Percentiles rank a stretch among this genome's conserved stretches.
Conservation (phyloP, 2,329 filamentous ascomycete species). For the Cytospora leucostoma region DNA sequence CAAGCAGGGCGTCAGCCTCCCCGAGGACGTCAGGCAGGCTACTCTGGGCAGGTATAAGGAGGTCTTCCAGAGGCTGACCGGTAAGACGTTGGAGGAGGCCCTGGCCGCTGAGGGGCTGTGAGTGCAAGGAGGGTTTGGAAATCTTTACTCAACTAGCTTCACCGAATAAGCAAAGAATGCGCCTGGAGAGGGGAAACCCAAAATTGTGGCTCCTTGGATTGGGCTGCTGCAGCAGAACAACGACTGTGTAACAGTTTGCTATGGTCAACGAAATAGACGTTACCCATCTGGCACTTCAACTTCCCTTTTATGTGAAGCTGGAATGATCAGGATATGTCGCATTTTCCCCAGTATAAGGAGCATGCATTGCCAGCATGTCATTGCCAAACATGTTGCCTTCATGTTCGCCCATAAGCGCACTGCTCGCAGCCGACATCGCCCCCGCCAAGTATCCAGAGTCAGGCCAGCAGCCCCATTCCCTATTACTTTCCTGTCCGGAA, state of each 20-base stretch:
- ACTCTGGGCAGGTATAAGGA: conserved; percentile 75
- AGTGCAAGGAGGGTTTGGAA: neutral
- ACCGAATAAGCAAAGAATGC: neutral
- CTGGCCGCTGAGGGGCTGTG: conserved; percentile 29
- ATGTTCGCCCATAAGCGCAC: neutral
- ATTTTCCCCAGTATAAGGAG: conserved; percentile 1
- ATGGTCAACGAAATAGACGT: conserved; percentile 1
- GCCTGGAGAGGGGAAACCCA: neutral
- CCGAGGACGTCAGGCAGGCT: conserved; percentile 66
- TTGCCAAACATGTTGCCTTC: conserved; percentile 6
- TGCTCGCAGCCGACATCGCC: conserved; percentile 8
- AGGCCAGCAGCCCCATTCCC: conserved; percentile 10
- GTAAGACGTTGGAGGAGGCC: conserved; percentile 47
- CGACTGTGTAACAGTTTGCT: neutral
- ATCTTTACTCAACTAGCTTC: neutral
- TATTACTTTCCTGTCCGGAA: neutral
- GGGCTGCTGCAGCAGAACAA: neutral
- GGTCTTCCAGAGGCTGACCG: conserved; percentile 70
- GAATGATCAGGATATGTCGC: conserved; percentile 1
- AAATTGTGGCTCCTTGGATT: neutral
- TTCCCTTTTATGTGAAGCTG: neutral
- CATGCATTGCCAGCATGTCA: neutral
- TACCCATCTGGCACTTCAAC: neutral
- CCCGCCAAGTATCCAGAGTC: conserved; percentile 8
- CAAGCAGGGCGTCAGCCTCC: conserved; percentile 71